Evolutionary conservation across 2,329 filamentous ascomycete species (phyloP), one percentile per base, ranked within the genome.

Genomic region (Intubia oerlemansii): DNA sequence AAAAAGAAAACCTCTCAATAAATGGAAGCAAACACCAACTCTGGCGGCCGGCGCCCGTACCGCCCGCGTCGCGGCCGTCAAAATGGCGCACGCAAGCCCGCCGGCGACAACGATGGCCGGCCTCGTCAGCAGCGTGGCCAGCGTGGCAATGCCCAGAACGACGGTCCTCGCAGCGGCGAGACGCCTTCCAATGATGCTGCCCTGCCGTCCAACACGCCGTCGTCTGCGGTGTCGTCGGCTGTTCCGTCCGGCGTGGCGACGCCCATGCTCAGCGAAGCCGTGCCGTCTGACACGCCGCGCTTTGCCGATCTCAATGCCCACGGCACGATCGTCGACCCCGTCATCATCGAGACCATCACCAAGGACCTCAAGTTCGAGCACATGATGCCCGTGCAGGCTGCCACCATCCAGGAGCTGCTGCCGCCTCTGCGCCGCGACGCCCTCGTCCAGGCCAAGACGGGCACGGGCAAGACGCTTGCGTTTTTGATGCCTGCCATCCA

Each of bases 401-500:
- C 59, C 11, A 62, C 59, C 3, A 47, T 66, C 10, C 44, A 50
- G 34, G 49, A 54, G 29, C 51, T 63, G 31, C 50, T 62, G 9
- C 50, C 53, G n/a, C 51, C 52, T 1, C 48, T 48, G 28, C 48
- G 51, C 16, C 45, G 41, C 29, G 61, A 65, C 42, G 54, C 68
- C 33, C 55, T 90, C 34, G 80, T 79, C 6, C 80, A 88, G 49
- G 80, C 80, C 29, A 84, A 77, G 54, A 90, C 80, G 1, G 80
- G 80, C 38, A 90, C 81, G 1, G 80, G 80, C 40, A 90, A 90
- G 53, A 90, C 80, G 0, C 50, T 88, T 31, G 80, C 75, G 27
- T 90, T 90, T 52, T 58, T 90, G 20, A 54, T 88, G 4, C 81
- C 80, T n/a, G 63, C 78, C n/a, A 53, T 90, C 20, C 76, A 88